Conservation (phyloP, 148 eudicot genomes). For the Vaccinium darrowii region DNA sequence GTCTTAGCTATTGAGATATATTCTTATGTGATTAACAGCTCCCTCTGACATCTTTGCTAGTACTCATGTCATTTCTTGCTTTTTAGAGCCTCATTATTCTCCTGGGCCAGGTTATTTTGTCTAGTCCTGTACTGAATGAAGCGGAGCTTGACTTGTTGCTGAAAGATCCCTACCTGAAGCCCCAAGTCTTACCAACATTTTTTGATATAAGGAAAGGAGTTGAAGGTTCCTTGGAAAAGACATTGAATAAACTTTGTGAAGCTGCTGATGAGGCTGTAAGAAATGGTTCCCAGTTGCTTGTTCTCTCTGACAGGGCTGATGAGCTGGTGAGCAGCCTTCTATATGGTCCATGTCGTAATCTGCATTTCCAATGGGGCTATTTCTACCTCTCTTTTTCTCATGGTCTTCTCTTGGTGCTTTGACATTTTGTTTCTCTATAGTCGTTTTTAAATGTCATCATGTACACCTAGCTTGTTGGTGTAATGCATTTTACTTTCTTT, state of each 20-base stretch:
- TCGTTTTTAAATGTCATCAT: background rate
- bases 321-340: conserved; percentile 58
- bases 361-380: background rate
- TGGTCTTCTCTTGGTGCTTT: background rate
- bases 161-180: conserved; percentile 68
- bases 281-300: conserved; percentile 90
- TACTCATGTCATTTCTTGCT: conserved; percentile 7
- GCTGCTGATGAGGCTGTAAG: conserved; percentile 99
- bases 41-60: background rate
- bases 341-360: background rate
- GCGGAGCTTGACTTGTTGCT: conserved; percentile 79
- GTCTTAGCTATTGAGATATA: background rate
- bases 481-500: background rate
- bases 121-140: conserved; percentile 93
- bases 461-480: conserved; percentile 4
- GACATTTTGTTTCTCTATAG: background rate
- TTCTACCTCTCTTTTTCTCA: background rate
- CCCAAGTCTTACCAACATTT: conserved; percentile 75
- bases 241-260: conserved; percentile 82
- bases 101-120: conserved; percentile 65
- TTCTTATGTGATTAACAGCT: background rate
- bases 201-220: conserved; percentile 89
- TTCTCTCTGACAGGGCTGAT: conserved; percentile 94
- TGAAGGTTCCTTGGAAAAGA: conserved; percentile 84
- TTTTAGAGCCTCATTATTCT: conserved; percentile 8